These are phyloP conservation scores for Sarocladiaceae sp. DNA, from an alignment of 2,329 filamentous ascomycete species.

Conservation along the genomic window DNA sequence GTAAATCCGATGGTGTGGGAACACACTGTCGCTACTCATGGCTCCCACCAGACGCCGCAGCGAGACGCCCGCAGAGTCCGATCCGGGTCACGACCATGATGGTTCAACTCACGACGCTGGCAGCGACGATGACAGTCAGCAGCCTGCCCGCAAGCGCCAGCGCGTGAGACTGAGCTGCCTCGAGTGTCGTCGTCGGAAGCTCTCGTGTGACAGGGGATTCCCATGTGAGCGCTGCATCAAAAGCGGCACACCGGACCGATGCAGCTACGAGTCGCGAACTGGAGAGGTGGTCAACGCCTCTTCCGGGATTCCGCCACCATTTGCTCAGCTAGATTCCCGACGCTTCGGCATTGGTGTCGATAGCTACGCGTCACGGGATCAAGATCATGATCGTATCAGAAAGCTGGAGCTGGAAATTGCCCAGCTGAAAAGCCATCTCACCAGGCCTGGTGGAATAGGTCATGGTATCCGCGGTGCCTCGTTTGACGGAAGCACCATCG, in stretches of 20 bases:
- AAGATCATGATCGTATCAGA: conserved; percentile 52
- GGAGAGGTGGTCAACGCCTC: conserved; percentile 43
- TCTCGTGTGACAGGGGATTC: conserved; percentile 55
- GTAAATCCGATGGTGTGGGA: conserved; percentile 7
- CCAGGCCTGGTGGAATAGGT: conserved; percentile 27
- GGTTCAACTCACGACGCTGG: not conserved
- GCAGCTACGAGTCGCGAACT: conserved; percentile 52
- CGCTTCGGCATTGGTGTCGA: conserved; percentile 27
- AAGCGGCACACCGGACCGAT: conserved; percentile 53
- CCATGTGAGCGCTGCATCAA: conserved; percentile 58
- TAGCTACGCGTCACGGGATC: conserved; percentile 28
- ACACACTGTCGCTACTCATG: conserved; percentile 1
- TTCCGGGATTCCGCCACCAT: conserved; percentile 36
- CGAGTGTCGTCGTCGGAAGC: conserved; percentile 54
- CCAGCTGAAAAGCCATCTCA: conserved; percentile 47
- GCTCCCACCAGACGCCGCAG: conserved; percentile 3
- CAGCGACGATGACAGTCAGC: not conserved
- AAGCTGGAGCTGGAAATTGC: conserved; percentile 53
- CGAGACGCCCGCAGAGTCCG: conserved; percentile 5
- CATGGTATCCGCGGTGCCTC: conserved; percentile 27
- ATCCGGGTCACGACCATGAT: conserved; percentile 5
- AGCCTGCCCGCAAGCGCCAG: conserved; percentile 48
- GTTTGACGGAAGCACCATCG: conserved; percentile 46
- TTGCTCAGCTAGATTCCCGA: conserved; percentile 34
- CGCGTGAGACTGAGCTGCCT: conserved; percentile 53